Base-by-base conservation (phyloP, 2,329 filamentous ascomycete species). In the Diaporthe caulivora region DNA sequence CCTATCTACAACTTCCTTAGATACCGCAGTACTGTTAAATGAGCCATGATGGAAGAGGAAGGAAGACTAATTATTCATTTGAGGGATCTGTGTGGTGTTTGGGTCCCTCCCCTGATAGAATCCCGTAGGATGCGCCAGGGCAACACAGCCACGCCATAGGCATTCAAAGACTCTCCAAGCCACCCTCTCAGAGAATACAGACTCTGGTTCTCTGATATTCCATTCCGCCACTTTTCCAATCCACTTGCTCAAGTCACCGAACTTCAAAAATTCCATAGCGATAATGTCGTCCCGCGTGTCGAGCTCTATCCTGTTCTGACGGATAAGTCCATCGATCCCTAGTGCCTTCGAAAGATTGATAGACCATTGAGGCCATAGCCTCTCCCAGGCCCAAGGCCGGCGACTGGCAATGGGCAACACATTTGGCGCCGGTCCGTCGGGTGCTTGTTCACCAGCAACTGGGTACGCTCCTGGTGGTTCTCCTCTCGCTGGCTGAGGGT, bases 131-230 rank as follows among this genome's bases (percentile, higher is more conserved):
- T 64, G 21, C 8, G 69, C 69, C 55, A 71, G 13, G 3, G 69
- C 69, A 34, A 71, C 11, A 8, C 69, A 62, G 3, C 69, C 69
- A 10, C 57, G 31, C 40, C 47, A 71, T 17, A 71, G 47, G 34
- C 69, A 71, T n/a, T 71, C 69, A 17, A 71, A 71, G 24, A 71
- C 37, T 17, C 42, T 10, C 69, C 69, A 71, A 15, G 57, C 37
- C 31, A 62, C 18, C 31, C 51, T 53, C 11, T 71, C 69, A 4
- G 54, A n/a, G 34, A 71, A 71, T 9, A 18, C 10, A 1, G 4
- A 31, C 17, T 51, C 26, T 11, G 29, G 18, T 10, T 37, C 44
- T 2, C 18, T 10, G 60, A 10, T 47, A n/a, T 65, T 65, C 21
- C 34, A 21, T 1, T 2, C 15, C 2, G 42, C 13, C 69, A 71